Conservation (phyloP, 2,329 filamentous ascomycete genomes). For the Pyrenophora teres region DNA sequence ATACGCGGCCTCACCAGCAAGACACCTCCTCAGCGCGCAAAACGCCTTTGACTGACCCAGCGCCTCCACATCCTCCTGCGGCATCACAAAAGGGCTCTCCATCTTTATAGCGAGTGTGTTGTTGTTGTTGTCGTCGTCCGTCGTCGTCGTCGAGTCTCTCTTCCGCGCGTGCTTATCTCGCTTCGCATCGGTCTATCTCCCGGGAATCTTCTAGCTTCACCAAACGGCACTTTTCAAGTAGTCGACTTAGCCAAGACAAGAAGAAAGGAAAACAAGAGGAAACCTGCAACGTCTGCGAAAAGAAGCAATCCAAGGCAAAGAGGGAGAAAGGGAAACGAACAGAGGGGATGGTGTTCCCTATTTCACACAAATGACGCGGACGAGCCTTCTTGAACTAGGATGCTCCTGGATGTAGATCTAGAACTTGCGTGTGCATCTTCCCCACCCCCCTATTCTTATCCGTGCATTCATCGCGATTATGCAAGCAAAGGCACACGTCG, state of each 20-base stretch:
- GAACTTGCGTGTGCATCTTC: too few species aligned
- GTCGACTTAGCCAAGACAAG: too few species aligned
- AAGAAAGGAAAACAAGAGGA: too few species aligned
- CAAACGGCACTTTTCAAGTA: too few species aligned
- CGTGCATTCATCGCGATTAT: too few species aligned
- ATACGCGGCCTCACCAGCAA: conserved; percentile 49
- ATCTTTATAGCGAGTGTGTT: conserved; percentile 11
- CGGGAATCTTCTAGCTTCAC: too few species aligned
- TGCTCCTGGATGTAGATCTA: too few species aligned
- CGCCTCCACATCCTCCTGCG: conserved; percentile 48
- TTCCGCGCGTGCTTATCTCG: conserved; percentile 2
- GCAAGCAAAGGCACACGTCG: too few species aligned
- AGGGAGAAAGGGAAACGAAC: conserved; percentile 3
- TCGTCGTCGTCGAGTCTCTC: conserved; percentile 1
- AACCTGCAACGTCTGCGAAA: too few species aligned
- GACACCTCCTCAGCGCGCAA: conserved; percentile 49
- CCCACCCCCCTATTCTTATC: too few species aligned
- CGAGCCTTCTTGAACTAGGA: conserved; percentile 8
- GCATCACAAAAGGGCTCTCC: conserved; percentile 51
- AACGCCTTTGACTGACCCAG: conserved; percentile 51
- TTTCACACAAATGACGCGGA: conserved; percentile 26
- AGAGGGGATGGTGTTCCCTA: conserved; percentile 17
- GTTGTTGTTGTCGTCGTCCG: conserved; percentile 9
- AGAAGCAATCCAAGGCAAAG: conserved; percentile 2
- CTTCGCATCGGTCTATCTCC: conserved; percentile 10